Conservation (phyloP, 1,284 basidiomycete genomes). For the Tilletia walkeri region DNA sequence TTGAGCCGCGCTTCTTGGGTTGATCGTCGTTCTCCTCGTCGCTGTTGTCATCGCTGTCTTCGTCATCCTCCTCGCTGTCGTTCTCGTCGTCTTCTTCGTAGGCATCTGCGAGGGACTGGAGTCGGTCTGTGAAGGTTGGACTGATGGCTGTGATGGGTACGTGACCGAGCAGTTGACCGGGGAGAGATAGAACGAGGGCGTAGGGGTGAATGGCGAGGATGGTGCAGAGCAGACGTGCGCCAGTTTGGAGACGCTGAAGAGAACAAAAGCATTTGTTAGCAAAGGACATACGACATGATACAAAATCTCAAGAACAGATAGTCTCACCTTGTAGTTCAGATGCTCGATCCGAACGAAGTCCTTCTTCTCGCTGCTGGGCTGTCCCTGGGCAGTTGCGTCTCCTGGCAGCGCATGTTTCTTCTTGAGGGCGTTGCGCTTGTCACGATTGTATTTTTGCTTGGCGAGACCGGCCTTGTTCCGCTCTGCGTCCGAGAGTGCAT, state of each 20-base stretch:
- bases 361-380: conserved; percentile 34
- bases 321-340: conserved; percentile 82
- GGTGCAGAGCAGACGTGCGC: conserved; percentile 83
- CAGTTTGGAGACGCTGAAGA: conserved; percentile 71
- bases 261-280: neutral
- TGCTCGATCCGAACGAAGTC: conserved; percentile 75
- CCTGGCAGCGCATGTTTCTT: conserved; percentile 42
- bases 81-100: conserved; percentile 60
- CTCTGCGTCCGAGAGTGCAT: conserved; percentile 33
- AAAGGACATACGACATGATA: neutral
- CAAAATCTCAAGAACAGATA: neutral
- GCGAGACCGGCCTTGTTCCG: conserved; percentile 19
- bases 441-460: conserved; percentile 41
- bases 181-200: conserved; percentile 85
- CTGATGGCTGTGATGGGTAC: conserved; percentile 93
- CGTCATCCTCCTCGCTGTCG: conserved; percentile 61
- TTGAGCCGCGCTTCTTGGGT: conserved; percentile 20
- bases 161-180: conserved; percentile 90
- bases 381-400: conserved; percentile 19
- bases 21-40: conserved; percentile 32
- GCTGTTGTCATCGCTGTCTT: conserved; percentile 55
- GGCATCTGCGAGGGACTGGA: conserved; percentile 58
- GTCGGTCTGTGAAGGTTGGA: conserved; percentile 71
- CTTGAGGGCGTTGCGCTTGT: conserved; percentile 51
- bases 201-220: conserved; percentile 84